Base-by-base conservation (phyloP, 805 yeast species). In the Candida succiphila region DNA sequence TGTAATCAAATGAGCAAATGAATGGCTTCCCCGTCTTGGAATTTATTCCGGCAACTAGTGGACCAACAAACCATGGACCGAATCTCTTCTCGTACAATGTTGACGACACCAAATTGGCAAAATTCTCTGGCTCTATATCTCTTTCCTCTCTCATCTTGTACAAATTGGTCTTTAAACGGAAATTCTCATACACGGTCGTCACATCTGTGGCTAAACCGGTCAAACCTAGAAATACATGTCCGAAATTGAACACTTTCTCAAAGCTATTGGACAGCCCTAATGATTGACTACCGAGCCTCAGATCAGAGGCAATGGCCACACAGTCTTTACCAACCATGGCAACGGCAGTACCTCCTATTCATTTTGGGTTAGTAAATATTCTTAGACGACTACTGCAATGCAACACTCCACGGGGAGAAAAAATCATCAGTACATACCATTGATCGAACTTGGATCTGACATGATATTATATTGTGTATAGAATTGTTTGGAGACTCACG, bases 321-420 rank as follows among this genome's bases (percentile, higher is more conserved):
- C 99, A 92, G 47, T 87, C 96, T 54, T 94, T 88, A 49, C 99
- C 99, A 18, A 80, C 80, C 99, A 92, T 92, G 43, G 98, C 98
- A 23, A 94, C 94, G 33, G 95, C 95, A 42, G 95, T 72, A 61
- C 99, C 98, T 63, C 96, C 86, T 60, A 38, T 27, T n/a, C n/a
- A n/a, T n/a, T n/a, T n/a, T n/a, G n/a, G n/a, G n/a, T n/a, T n/a
- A n/a, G n/a, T n/a, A 27, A 17, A 9, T 17, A 27, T 16, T 16
- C 14, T 33, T 28, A 16, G 13, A 22, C 10, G 10, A 24, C 15
- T 17, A 17, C 9, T 30, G 17, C 15, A 17, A 34, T 12, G 10
- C 8, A 24, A 24, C 15, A 24, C n/a, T 7, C n/a, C 26, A 7
- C 6, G 22, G 15, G 3, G 4, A 8, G 12, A 10, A 19, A 19